Evolutionary conservation across 208 protist genomes (phyloP), one percentile per base, ranked within the genome.

Genomic region (Leishmania amazonensis): DNA sequence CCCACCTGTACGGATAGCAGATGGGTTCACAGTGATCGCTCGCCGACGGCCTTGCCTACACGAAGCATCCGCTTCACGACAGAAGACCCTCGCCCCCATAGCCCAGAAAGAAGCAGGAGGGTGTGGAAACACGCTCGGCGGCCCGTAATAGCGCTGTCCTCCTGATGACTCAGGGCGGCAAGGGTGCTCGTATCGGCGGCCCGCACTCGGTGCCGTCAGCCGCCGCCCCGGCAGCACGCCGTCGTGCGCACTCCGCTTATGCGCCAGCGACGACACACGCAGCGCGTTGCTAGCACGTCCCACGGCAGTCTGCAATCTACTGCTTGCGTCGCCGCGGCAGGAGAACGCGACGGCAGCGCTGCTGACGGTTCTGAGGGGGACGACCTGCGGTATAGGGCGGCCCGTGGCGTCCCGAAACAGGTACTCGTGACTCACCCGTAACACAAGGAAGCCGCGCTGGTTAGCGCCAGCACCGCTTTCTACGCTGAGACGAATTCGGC

Each of bases 401-500:
- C 7, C 21, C 0, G 9, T n/a, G 49, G 78, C 8, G 51, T 80
- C 45, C 78, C 31, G 40, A 53, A 67, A 70, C 2, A 17, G 67
- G 67, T 54, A 11, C 38, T 74, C n/a, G 47, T 67, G 67, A 45
- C 11, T 19, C 3, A 54, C 11, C 28, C 67, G 8, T 47, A 67
- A 8, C 78, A 75, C 78, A 15, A 53, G 9, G n/a, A 64, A 5
- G 31, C 40, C 45, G 6, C 45, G 11, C 45, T 62, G 15, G 0
- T 62, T 67, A 81, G 51, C 38, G 68, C 42, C 51, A 40, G 28
- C 11, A n/a, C n/a, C 13, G 67, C 78, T 17, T 51, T 81, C 54
- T 1, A 60, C 54, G 54, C n/a, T n/a, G 57, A 73, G 76, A 80
- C 42, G 64, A 73, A n/a, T n/a, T 72, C n/a, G 64, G 40, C 64